Conservation (phyloP, 169 alveolate species). For the Plasmodium adleri region DNA sequence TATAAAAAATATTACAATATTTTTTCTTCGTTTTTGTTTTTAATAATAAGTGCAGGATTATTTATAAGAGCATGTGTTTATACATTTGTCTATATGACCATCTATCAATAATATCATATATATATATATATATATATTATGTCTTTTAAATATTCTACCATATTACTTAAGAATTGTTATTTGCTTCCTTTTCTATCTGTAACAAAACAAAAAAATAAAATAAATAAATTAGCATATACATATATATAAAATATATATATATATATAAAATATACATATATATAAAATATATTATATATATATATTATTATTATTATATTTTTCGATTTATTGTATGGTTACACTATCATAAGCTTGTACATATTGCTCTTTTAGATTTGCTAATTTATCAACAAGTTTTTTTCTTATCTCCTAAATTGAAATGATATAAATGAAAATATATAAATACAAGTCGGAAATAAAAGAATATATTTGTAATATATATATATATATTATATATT, state of each 20-base stretch:
- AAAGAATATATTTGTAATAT: neutral
- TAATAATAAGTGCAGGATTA: too few species aligned
- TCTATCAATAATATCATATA: too few species aligned
- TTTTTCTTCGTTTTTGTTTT: too few species aligned
- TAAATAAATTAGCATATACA: neutral
- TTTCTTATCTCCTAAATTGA: conserved; percentile 21
- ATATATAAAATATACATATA: neutral
- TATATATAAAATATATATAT: neutral
- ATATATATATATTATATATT: neutral
- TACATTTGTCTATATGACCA: too few species aligned
- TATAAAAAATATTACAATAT: too few species aligned
- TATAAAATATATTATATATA: neutral
- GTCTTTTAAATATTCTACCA: neutral
- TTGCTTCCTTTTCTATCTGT: conserved; percentile 32
- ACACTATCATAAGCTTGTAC: conserved; percentile 34
- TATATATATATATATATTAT: neutral
- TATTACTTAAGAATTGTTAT: neutral
- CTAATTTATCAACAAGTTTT: conserved; percentile 17
- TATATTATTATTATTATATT: neutral
- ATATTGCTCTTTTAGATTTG: conserved; percentile 27
- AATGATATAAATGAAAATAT: neutral
- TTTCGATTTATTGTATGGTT: neutral
- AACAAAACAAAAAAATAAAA: neutral
- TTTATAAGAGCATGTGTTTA: too few species aligned
- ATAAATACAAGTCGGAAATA: neutral